Base-by-base conservation (phyloP, 495 filamentous ascomycete genomes). In the Penicillium egyptiacum region DNA sequence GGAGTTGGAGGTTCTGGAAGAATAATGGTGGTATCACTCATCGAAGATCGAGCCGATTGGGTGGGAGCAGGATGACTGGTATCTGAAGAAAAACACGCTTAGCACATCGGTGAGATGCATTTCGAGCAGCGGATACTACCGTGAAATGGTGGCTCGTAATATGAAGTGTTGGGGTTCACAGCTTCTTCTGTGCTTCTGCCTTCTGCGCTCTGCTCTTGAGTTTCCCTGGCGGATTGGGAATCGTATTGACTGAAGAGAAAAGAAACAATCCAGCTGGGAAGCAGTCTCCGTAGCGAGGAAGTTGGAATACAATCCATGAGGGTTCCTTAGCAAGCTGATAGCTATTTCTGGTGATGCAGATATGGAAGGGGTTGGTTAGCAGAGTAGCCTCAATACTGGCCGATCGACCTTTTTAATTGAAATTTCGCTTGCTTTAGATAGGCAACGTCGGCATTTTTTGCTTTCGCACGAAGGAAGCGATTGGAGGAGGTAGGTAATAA, bases 131-230 rank as follows among this genome's bases (percentile, higher is more conserved):
- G n/a, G 45, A 31, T 48, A 9, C 12, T 19, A 47, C 45, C 22
- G 22, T 44, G 2, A 44, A 10, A 44, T 44, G 26, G 43, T 26
- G 43, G 22, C n/a, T 26, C 1, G 43, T n/a, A n/a, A n/a, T n/a
- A n/a, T n/a, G n/a, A n/a, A n/a, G n/a, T n/a, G 43, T 48, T 31
- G 16, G 6, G 5, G 16, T 19, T 48, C n/a, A 23, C 2, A 31
- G 11, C n/a, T 48, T 48, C 45, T 47, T 47, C 20, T 26, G 16
- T 48, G 45, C 33, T 48, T 48, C 16, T 31, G 20, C 25, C 45
- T 48, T 48, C 28, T 48, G 45, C 8, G 45, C 16, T 31, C 45
- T 11, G 45, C 45, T 48, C 45, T 48, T 48, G 25, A n/a, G 14
- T 48, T 48, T 31, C 45, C n/a, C 25, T 48, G 16, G 8, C 26